Evolutionary conservation across 306 rosid genomes (phyloP).

Genomic region (Potentilla sterilis): DNA sequence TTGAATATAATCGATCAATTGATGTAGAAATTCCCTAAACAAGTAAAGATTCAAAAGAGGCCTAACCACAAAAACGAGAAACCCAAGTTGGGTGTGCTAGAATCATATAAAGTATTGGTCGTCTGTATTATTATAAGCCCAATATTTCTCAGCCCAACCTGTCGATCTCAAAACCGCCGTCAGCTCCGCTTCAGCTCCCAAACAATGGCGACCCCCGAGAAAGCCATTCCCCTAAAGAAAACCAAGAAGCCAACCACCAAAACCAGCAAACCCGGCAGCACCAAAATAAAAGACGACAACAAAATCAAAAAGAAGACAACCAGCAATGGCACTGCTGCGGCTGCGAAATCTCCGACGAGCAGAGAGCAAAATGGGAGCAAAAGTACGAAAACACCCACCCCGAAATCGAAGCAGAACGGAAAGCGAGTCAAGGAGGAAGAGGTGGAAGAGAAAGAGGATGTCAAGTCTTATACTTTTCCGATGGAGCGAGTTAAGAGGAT

Average conservation of each 20-base stretch:
- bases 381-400: constrained; percentile 26
- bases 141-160: neutral
- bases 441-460: constrained; percentile 37
- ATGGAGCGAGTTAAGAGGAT: constrained; percentile 74
- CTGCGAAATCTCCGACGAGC: constrained; percentile 25
- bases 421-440: constrained; percentile 28
- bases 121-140: neutral
- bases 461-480: constrained; percentile 50
- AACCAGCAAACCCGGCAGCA: constrained; percentile 12
- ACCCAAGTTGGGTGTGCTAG: too few relatives aligned
- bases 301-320: constrained; percentile 11
- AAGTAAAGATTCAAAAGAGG: too few relatives aligned
- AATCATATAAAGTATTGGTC: too few relatives aligned
- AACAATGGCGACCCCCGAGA: constrained; percentile 67
- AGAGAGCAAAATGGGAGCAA: constrained; percentile 21
- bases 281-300: constrained; percentile 15
- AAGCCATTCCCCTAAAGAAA: constrained; percentile 38
- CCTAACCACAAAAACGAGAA: too few relatives aligned
- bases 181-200: neutral
- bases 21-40: too few relatives aligned
- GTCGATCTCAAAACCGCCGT: neutral
- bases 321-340: constrained; percentile 36
- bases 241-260: constrained; percentile 26
- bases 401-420: constrained; percentile 29
- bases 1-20: too few relatives aligned